Evolutionary conservation across 441 rosid genomes (phyloP).

Genomic region (Dalechampia spathulata): DNA sequence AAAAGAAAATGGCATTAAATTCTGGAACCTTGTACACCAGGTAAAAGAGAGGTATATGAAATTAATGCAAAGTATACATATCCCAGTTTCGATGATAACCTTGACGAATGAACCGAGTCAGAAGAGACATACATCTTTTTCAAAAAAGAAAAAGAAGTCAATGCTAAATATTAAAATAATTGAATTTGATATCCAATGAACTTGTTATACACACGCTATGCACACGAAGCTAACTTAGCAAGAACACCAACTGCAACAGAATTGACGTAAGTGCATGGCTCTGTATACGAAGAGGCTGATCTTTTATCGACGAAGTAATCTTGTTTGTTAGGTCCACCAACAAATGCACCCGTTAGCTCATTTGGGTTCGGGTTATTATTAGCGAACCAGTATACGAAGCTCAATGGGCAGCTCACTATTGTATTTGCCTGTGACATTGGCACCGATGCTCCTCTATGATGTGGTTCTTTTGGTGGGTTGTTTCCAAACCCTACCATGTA

Average conservation of each 20-base stretch:
- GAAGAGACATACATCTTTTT: not conserved
- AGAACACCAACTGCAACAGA: slow-evolving; percentile 63
- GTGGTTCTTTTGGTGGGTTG: slow-evolving; percentile 72
- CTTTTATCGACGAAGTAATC: slow-evolving; percentile 63
- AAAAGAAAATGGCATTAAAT: not conserved
- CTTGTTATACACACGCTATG: not conserved
- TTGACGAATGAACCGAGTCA: not conserved
- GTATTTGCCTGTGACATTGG: slow-evolving; percentile 18
- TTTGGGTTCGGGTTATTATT: slow-evolving; percentile 58
- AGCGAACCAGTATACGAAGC: slow-evolving; percentile 53
- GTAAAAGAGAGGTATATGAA: not conserved
- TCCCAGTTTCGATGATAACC: not conserved
- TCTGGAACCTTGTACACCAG: not conserved
- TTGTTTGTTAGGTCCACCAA: slow-evolving; percentile 77
- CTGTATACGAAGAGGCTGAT: slow-evolving; percentile 52
- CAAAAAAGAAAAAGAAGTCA: too few species aligned
- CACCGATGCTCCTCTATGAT: slow-evolving; percentile 82
- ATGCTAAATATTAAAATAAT: not conserved
- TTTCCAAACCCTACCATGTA: slow-evolving; percentile 89
- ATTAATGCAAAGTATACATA: not conserved
- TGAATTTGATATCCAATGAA: too few species aligned
- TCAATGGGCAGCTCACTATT: slow-evolving; percentile 44
- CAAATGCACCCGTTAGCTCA: slow-evolving; percentile 79
- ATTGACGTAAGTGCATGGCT: slow-evolving; percentile 88
- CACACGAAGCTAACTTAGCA: slow-evolving; percentile 48